These are phyloP conservation scores for Gaeumannomyces tritici DNA, from an alignment of 2,329 filamentous ascomycete genomes.

Conservation along the genomic window DNA sequence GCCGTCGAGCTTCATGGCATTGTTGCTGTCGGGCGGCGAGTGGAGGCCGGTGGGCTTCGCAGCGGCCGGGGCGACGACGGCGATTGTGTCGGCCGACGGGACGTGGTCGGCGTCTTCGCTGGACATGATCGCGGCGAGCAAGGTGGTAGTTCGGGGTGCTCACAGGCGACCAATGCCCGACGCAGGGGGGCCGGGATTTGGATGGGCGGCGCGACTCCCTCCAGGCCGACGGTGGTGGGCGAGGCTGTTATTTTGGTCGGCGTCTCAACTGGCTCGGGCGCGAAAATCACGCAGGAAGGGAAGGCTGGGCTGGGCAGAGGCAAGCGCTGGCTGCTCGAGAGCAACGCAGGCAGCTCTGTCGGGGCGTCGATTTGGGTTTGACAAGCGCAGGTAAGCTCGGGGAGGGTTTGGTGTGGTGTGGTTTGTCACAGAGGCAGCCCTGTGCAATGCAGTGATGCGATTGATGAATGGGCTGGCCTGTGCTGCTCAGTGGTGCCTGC, in stretches of 20 bases:
- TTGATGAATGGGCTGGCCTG: constrained; percentile 3
- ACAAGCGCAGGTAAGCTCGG: not conserved
- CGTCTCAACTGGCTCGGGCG: not conserved
- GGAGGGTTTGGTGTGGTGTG: not conserved
- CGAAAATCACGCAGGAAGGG: not conserved
- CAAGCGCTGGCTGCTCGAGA: constrained; percentile 2
- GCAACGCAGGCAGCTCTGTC: constrained; percentile 3
- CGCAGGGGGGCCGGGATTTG: constrained; percentile 1
- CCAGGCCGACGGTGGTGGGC: constrained; percentile 1
- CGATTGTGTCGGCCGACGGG: constrained; percentile 23
- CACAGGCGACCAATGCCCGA: constrained; percentile 12
- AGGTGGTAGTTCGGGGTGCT: constrained; percentile 10
- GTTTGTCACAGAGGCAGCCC: not conserved
- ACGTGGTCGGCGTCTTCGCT: constrained; percentile 42
- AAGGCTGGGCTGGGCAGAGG: not conserved
- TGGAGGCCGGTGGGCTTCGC: constrained; percentile 41
- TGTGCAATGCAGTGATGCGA: constrained; percentile 3
- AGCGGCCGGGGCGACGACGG: constrained; percentile 12
- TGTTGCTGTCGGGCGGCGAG: constrained; percentile 56
- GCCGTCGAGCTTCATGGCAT: constrained; percentile 46
- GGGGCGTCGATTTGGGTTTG: not conserved
- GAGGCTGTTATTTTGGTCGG: not conserved
- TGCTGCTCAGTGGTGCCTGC: not conserved
- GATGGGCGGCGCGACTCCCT: not conserved
- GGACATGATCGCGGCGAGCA: constrained; percentile 35